Evolutionary conservation across 140 eudicot species (phyloP), one percentile per base, ranked within the genome.

Genomic region (Stevia rebaudiana): DNA sequence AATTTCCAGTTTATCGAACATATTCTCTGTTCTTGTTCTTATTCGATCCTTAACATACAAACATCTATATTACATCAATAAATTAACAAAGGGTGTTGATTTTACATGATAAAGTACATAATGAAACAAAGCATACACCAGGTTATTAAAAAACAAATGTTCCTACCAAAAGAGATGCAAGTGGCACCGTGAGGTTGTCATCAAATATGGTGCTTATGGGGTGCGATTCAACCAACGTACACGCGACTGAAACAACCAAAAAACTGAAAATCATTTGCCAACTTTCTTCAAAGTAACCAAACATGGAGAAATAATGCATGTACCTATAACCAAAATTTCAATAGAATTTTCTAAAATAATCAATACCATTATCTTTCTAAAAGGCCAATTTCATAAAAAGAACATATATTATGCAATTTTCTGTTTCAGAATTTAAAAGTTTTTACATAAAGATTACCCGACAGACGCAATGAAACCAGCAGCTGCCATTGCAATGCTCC

Each of bases 171-270:
- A 87, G 31, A 25, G 91, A 71, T 36, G 88, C 43, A 24, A 90
- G 83, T 5, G 98, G 95, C 51, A 90, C 98, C 18, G 84, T 87
- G 65, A 90, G 79, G 67, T 90, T 90, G 78, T 90, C 98, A 35
- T 90, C 98, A 54, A 90, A 71, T 51, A 72, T 80, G 11, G 86
- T 84, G 80, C 98, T 90, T 67, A 87, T 43, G 30, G 97, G 97
- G 72, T 83, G 95, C 42, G 98, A 90, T 76, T 90, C 98, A 10
- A 87, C 94, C 75, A 90, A 61, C n/a, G 95, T 70, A 46, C 94
- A 56, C 16, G 79, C 86, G 61, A 90, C 21, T 40, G 98, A 87
- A 59, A 84, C 85, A 35, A 69, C 64, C 72, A 90, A 78, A 75
- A 84, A 87, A 6, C 94, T 84, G 1, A 76, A 61, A 1, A 82